Evolutionary conservation across 2,329 filamentous ascomycete species (phyloP).

Genomic region (Clonostachys rosea): DNA sequence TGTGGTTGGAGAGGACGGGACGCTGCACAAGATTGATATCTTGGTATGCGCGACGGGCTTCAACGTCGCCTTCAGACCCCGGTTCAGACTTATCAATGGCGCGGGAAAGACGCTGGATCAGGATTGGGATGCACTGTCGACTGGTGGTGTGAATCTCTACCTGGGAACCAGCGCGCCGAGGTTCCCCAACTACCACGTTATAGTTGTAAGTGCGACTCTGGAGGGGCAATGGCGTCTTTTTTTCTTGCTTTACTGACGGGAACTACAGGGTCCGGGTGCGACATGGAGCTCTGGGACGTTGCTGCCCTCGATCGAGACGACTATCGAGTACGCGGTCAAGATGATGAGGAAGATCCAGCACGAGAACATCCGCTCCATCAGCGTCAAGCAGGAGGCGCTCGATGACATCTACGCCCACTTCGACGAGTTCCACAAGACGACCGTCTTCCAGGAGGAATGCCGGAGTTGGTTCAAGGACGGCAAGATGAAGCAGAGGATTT

Average conservation of each 20-base stretch:
- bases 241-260: background rate
- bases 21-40: conserved; percentile 20
- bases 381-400: conserved; percentile 23
- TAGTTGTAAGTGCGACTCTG: conserved; percentile 11
- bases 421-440: conserved; percentile 21
- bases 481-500: conserved; percentile 23
- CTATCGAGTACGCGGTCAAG: conserved; percentile 26
- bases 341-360: conserved; percentile 31
- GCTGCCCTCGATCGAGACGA: conserved; percentile 36
- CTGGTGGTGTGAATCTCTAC: conserved; percentile 37
- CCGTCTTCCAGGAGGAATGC: conserved; percentile 24
- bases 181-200: conserved; percentile 38
- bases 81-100: conserved; percentile 29
- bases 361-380: conserved; percentile 24
- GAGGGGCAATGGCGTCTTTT: background rate
- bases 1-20: conserved; percentile 17
- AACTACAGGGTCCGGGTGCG: conserved; percentile 23
- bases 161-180: conserved; percentile 35
- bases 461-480: conserved; percentile 26
- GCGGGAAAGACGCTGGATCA: conserved; percentile 32
- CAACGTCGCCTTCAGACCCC: conserved; percentile 29
- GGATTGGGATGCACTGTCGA: conserved; percentile 30
- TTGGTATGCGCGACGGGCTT: conserved; percentile 34
- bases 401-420: conserved; percentile 24
- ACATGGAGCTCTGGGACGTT: conserved; percentile 38